A percentile compares a stretch with the other conserved stretches of the same genome.
Evolutionary conservation across 164 flowering plant genomes (phyloP).

Genomic region (Saururus chinensis): DNA sequence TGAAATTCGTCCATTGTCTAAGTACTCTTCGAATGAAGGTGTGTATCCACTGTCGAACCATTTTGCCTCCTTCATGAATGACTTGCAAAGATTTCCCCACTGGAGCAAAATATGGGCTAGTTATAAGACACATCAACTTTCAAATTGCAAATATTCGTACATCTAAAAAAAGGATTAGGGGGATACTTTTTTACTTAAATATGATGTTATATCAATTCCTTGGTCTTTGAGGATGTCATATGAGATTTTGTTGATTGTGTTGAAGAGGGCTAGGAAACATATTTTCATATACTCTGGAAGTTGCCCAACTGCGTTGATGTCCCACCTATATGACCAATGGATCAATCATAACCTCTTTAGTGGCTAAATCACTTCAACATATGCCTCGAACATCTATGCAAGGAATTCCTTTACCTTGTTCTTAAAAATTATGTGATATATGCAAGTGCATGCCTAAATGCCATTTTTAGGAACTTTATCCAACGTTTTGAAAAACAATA

Average conservation of each 20-base stretch:
- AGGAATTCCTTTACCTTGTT: too few relatives aligned
- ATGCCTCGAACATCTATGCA: too few relatives aligned
- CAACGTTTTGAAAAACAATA: too few relatives aligned
- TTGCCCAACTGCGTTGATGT: slow-evolving; percentile 5
- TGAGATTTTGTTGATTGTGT: slow-evolving; percentile 4
- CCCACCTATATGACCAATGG: slow-evolving; percentile 10
- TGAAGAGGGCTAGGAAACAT: slow-evolving; percentile 12
- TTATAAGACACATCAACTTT: background rate
- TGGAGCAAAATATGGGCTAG: slow-evolving; percentile 1
- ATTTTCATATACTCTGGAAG: slow-evolving; percentile 13
- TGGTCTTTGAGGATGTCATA: slow-evolving; percentile 4
- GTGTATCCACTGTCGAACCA: slow-evolving; percentile 28
- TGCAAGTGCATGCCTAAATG: too few relatives aligned
- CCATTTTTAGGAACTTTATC: too few relatives aligned
- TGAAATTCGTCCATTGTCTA: slow-evolving; percentile 32
- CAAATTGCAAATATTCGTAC: background rate
- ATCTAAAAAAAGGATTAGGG: too few relatives aligned
- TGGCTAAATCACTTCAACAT: too few relatives aligned
- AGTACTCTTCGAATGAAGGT: slow-evolving; percentile 32
- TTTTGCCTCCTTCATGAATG: slow-evolving; percentile 33
- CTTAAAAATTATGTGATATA: too few relatives aligned
- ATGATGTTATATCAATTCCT: background rate
- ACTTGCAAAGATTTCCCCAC: slow-evolving; percentile 38
- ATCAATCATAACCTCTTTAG: too few relatives aligned
- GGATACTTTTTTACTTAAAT: slow-evolving; percentile 7